Evolutionary conservation across 2,329 filamentous ascomycete species (phyloP).

Genomic region (Colletotrichum higginsianum): DNA sequence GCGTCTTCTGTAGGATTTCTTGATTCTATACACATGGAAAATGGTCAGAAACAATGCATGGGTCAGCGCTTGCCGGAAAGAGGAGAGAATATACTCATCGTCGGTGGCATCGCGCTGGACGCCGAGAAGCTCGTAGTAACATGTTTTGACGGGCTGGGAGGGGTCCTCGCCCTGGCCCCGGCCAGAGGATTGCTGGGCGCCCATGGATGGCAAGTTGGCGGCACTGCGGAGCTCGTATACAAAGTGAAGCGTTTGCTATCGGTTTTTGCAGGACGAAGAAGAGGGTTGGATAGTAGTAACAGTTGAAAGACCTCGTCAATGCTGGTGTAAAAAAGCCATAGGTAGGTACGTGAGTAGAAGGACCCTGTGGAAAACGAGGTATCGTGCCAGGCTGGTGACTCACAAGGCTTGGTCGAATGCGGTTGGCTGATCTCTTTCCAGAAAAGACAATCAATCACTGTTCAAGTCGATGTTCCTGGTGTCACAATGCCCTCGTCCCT

Average conservation of each 20-base stretch:
- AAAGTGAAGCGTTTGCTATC: neutral
- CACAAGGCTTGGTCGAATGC: neutral
- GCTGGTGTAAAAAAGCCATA: too few relatives aligned
- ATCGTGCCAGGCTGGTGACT: slow-evolving; percentile 5
- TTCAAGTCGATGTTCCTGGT: too few relatives aligned
- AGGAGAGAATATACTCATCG: slow-evolving; percentile 76
- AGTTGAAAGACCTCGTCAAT: neutral
- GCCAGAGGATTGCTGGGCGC: slow-evolving; percentile 68
- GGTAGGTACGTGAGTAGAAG: neutral
- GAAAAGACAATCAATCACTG: neutral
- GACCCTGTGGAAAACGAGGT: neutral
- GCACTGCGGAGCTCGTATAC: neutral
- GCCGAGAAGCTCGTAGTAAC: slow-evolving; percentile 88
- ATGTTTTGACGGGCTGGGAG: slow-evolving; percentile 69
- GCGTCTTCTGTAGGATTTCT: slow-evolving; percentile 91
- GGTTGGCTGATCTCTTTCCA: neutral
- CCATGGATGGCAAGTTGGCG: slow-evolving; percentile 63
- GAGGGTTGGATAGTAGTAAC: neutral
- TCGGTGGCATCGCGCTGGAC: slow-evolving; percentile 81
- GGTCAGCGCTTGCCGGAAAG: neutral
- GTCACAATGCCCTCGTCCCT: too few relatives aligned
- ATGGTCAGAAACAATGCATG: slow-evolving; percentile 25
- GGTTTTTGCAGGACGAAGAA: neutral
- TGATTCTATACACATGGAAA: slow-evolving; percentile 73
- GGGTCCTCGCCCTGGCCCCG: slow-evolving; percentile 47